Evolutionary conservation across 192 early-diverging fungal genomes (phyloP).

Genomic region (Gryganskiella cystojenkinii): DNA sequence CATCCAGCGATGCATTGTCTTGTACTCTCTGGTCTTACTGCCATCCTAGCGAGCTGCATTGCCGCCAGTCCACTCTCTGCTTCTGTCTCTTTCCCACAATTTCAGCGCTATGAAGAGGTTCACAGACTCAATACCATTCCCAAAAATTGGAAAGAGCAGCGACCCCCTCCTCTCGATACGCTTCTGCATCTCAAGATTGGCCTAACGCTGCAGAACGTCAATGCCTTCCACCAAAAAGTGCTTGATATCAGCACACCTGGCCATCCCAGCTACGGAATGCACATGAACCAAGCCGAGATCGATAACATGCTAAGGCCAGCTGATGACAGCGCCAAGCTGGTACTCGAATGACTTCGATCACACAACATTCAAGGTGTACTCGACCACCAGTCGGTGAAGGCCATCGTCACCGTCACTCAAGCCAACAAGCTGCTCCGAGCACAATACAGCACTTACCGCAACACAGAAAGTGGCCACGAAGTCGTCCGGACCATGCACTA

Average conservation of each 20-base stretch:
- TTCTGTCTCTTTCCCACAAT: too few species aligned
- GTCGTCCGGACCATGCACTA: not conserved
- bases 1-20: too few species aligned
- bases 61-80: too few species aligned
- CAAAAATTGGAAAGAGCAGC: not conserved
- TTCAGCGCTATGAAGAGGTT: too few species aligned
- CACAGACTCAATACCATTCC: constrained; percentile 9
- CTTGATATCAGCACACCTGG: constrained; percentile 11
- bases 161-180: not conserved
- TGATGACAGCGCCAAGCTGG: not conserved
- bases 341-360: constrained; percentile 8
- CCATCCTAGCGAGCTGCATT: too few species aligned
- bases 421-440: not conserved
- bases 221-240: not conserved
- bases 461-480: not conserved
- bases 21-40: too few species aligned
- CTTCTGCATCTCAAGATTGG: not conserved
- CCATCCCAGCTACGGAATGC: not conserved
- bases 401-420: not conserved
- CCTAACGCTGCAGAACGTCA: constrained; percentile 12
- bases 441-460: constrained; percentile 3
- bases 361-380: not conserved
- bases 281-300: constrained; percentile 5
- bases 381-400: constrained; percentile 6
- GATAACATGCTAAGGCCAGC: not conserved